These are phyloP conservation scores for Fusarium scirpi DNA, from an alignment of 2,329 filamentous ascomycete species.

Conservation along the genomic window DNA sequence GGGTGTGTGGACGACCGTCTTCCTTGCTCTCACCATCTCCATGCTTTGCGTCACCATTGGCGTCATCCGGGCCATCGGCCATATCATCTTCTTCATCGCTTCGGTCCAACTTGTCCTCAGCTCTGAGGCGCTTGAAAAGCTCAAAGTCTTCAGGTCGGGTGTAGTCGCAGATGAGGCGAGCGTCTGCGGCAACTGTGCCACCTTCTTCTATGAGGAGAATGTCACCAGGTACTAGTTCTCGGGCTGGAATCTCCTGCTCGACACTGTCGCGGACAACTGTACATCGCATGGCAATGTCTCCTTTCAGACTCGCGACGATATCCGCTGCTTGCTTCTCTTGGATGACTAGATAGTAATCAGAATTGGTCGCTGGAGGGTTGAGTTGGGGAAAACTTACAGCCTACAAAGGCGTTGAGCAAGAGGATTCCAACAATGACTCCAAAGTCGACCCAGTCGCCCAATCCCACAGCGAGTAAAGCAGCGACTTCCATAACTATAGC, in stretches of 20 bases:
- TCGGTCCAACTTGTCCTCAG: slow-evolving; percentile 29
- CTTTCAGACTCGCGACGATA: slow-evolving; percentile 28
- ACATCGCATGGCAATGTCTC: slow-evolving; percentile 38
- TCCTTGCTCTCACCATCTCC: background rate
- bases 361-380: background rate
- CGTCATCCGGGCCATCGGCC: slow-evolving; percentile 1
- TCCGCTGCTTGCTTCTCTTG: slow-evolving; percentile 35
- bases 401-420: slow-evolving; percentile 35
- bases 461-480: slow-evolving; percentile 27
- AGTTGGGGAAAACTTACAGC: slow-evolving; percentile 4
- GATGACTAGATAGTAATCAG: background rate
- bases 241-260: slow-evolving; percentile 23
- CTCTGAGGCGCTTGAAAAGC: slow-evolving; percentile 27
- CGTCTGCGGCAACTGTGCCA: slow-evolving; percentile 29
- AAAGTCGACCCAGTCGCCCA: slow-evolving; percentile 33
- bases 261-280: slow-evolving; percentile 15
- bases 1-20: background rate
- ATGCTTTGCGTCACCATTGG: slow-evolving; percentile 3
- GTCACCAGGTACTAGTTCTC: slow-evolving; percentile 24
- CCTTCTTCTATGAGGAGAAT: slow-evolving; percentile 34
- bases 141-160: slow-evolving; percentile 33
- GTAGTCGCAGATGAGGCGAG: slow-evolving; percentile 29
- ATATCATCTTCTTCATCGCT: slow-evolving; percentile 32
- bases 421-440: slow-evolving; percentile 33
- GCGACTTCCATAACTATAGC: slow-evolving; percentile 31